phyloP scores from a whole-genome alignment of 1,284 basidiomycete species.

The Ustilago vetiveriae region DNA sequence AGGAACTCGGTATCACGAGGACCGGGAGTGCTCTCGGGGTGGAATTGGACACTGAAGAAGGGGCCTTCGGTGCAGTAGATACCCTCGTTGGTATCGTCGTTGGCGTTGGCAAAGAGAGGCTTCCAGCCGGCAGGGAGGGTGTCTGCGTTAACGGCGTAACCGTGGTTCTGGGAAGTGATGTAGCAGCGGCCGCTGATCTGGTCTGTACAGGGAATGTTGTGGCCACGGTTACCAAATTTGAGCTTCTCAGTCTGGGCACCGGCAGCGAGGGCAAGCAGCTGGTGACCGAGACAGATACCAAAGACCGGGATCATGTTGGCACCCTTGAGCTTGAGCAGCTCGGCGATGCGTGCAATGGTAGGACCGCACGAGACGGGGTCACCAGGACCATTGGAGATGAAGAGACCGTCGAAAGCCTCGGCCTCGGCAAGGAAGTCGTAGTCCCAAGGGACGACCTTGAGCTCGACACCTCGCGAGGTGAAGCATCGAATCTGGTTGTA shows the following conservation, averaged over 20 bases:
- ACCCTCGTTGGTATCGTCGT: conserved; percentile 96
- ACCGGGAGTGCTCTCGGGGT: conserved; percentile 98
- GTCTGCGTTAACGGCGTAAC: conserved; percentile 88
- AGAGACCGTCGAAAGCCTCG: conserved; percentile 91
- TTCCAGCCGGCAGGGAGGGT: conserved; percentile 88
- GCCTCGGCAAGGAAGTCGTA: conserved; percentile 81
- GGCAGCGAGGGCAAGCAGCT: conserved; percentile 92
- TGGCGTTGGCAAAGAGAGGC: conserved; percentile 94
- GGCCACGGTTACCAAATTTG: conserved; percentile 99
- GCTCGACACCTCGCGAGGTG: conserved; percentile 87
- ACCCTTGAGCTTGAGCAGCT: conserved; percentile 73
- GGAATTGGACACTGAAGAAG: conserved; percentile 99
- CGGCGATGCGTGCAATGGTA: conserved; percentile 79
- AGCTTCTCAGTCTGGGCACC: conserved; percentile 95
- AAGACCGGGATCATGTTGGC: conserved; percentile 85
- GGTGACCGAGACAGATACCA: conserved; percentile 98
- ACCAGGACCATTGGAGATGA: conserved; percentile 97
- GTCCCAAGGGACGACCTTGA: conserved; percentile 98
- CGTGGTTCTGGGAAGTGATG: conserved; percentile 99
- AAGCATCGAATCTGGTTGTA: conserved; percentile 99
- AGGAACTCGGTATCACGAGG: conserved; percentile 98
- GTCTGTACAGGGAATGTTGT: conserved; percentile 98
- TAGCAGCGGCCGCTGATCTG: conserved; percentile 93
- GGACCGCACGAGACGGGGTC: conserved; percentile 80
- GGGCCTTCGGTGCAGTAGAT: conserved; percentile 83